These are phyloP conservation scores for Melaleuca quinquenervia DNA, from an alignment of 345 rosid species.

Conservation along the genomic window DNA sequence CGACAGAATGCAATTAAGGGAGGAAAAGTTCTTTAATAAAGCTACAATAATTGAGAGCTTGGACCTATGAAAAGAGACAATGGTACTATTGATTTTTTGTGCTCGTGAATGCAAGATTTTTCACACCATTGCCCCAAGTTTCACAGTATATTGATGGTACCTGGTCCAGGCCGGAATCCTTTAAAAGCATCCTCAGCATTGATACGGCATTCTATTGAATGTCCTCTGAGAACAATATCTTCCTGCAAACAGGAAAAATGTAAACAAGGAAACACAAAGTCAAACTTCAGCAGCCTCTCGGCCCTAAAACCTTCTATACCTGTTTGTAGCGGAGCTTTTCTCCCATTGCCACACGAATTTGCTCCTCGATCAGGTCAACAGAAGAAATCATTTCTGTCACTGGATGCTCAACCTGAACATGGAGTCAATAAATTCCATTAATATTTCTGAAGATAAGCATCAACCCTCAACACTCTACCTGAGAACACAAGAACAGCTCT, in stretches of 20 bases:
- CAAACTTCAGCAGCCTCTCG: neutral
- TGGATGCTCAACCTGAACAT: conserved; percentile 87
- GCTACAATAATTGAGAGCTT: neutral
- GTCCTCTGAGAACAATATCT: conserved; percentile 90
- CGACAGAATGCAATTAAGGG: neutral
- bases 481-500: neutral
- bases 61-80: neutral
- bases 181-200: conserved; percentile 98
- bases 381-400: conserved; percentile 98
- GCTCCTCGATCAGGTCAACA: conserved; percentile 95
- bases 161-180: conserved; percentile 97
- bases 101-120: neutral
- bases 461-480: neutral
- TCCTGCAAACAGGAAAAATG: conserved; percentile 35
- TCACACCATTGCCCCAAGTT: neutral
- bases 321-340: conserved; percentile 80
- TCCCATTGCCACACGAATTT: conserved; percentile 97
- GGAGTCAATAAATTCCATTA: neutral
- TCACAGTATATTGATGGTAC: conserved; percentile 12
- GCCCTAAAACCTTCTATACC: conserved; percentile 23
- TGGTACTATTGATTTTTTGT: neutral
- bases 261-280: neutral
- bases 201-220: conserved; percentile 97
- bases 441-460: neutral
- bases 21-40: neutral